Evolutionary conservation across 768 basidiomycete genomes (phyloP), one percentile per base, ranked within the genome.

Genomic region (Russula ochroleuca): DNA sequence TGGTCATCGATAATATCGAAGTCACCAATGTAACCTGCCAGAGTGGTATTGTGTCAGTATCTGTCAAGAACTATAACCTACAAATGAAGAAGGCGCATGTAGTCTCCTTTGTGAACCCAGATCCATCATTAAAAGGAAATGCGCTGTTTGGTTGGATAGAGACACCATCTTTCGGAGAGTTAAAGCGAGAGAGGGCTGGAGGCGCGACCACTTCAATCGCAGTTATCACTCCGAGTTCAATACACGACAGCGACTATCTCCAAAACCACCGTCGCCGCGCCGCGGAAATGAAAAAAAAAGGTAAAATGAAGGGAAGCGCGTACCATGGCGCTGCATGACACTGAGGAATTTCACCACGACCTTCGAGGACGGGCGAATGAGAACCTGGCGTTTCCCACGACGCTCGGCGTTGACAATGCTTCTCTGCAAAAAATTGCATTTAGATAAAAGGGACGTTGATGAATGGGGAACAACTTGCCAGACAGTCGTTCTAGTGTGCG

Each of bases 401-500:
- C 94, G 93, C 83, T 98, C 97, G 73, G 97, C 97, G 70, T 99
- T 99, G 87, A 97, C 93, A 70, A 98, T 97, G 85, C 92, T 96
- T 86, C 96, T 98, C 85, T 89, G 75, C 19, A 60, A 17, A 49
- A 48, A 23, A 28, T 64, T 17, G 35, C 51, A 38, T 63, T 56
- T 53, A 62, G 66, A 48, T 28, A 31, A 48, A 52, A n/a, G 21
- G 14, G 35, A 55, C n/a, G 28, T 41, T 15, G 5, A 10, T 19
- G 25, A 35, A 45, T 7, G 11, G 17, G 19, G 25, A 3, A 28
- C 23, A 62, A 73, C 77, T 73, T 70, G 78, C 80, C 61, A 80
- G 75, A 73, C 79, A 90, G 83, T 84, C 84, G 81, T 91, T 84
- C 77, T 78, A 61, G 73, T 13, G n/a, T 21, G 58, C 40, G 25